Conservation (phyloP, 148 eudicot species). For the Simmondsia chinensis region DNA sequence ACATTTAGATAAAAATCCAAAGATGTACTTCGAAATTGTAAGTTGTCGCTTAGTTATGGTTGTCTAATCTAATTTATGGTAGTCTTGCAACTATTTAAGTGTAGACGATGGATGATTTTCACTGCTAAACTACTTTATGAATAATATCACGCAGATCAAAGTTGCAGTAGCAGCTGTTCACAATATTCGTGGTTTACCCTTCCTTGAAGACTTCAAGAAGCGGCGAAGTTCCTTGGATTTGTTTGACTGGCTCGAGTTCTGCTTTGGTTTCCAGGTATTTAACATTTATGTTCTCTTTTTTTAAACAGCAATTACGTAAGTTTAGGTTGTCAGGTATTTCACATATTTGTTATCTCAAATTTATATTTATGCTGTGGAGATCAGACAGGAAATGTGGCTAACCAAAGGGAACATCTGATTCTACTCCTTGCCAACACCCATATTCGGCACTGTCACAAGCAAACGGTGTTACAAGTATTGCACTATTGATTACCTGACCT, state of each 20-base stretch:
- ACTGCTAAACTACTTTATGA: slow-evolving; percentile 1
- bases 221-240: slow-evolving; percentile 44
- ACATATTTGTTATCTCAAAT: background rate
- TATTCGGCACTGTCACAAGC: slow-evolving; percentile 53
- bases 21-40: background rate
- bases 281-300: background rate
- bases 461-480: slow-evolving; percentile 47
- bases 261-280: slow-evolving; percentile 82
- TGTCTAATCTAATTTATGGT: background rate
- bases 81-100: background rate
- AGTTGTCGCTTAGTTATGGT: background rate
- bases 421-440: slow-evolving; percentile 82
- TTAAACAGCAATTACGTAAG: background rate
- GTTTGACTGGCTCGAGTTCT: slow-evolving; percentile 83
- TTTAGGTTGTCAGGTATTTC: background rate
- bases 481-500: background rate
- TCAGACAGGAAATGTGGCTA: slow-evolving; percentile 86
- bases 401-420: slow-evolving; percentile 91
- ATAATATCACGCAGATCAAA: slow-evolving; percentile 54
- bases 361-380: background rate
- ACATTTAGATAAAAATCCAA: background rate
- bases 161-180: slow-evolving; percentile 69
- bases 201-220: slow-evolving; percentile 51
- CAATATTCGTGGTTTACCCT: slow-evolving; percentile 72
- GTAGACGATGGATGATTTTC: slow-evolving; percentile 8